A percentile compares a stretch with the other conserved stretches of the same genome.
phyloP scores from a whole-genome alignment of 2,329 filamentous ascomycete species.

The Scedosporium dehoogii region DNA sequence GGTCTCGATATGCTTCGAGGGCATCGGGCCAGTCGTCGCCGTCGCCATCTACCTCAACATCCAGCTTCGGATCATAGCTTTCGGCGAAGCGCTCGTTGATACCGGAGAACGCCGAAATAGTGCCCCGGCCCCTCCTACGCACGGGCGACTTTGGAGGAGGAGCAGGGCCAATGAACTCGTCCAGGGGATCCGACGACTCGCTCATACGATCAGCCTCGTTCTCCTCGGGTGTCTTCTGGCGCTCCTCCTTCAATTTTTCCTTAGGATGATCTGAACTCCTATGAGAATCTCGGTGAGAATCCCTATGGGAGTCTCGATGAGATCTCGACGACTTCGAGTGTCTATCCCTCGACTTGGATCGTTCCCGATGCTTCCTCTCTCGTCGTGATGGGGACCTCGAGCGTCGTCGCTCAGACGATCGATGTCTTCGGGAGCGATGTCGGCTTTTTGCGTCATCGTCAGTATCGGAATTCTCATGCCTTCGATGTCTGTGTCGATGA shows the following conservation, averaged over 20 bases:
- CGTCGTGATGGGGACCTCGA: constrained; percentile 22
- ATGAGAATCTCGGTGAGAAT: no score
- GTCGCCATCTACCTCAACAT: constrained; percentile 40
- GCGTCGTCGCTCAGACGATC: constrained; percentile 14
- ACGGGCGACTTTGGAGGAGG: constrained; percentile 37
- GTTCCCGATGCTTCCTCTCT: constrained; percentile 21
- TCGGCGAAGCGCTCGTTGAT: constrained; percentile 76
- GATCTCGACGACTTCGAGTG: not conserved
- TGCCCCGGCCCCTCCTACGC: constrained; percentile 61
- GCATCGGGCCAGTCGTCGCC: constrained; percentile 70
- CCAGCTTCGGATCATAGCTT: constrained; percentile 47
- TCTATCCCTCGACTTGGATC: constrained; percentile 13
- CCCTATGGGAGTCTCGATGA: no score
- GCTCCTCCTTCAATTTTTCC: constrained; percentile 11
- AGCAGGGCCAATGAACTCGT: constrained; percentile 67
- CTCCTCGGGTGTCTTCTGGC: constrained; percentile 8
- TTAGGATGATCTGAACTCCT: not conserved
- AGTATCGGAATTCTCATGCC: not conserved
- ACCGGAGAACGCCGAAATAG: constrained; percentile 46
- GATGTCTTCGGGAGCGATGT: constrained; percentile 2
- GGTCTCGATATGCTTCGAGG: constrained; percentile 67
- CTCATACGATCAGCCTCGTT: constrained; percentile 18
- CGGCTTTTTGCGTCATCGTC: constrained; percentile 10
- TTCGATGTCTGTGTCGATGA: not conserved
- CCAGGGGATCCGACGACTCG: constrained; percentile 59